A percentile compares a stretch with the other conserved stretches of the same genome.
Evolutionary conservation across 305 asterid genomes (phyloP).

Genomic region (Andrographis paniculata): DNA sequence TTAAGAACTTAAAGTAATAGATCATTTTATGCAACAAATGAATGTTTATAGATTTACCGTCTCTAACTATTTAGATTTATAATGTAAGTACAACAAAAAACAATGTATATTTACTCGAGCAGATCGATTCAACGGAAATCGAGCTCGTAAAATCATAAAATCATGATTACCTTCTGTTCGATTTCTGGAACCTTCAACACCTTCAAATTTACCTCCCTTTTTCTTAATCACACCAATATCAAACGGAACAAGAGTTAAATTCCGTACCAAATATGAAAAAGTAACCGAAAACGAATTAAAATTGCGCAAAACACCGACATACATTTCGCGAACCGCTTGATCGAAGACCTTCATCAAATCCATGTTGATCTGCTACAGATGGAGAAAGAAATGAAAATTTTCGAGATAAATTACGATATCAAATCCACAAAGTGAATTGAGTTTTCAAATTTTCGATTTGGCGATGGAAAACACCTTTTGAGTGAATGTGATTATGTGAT

Average conservation of each 20-base stretch:
- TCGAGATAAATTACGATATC: constrained; percentile 16
- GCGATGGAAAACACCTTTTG: constrained; percentile 15
- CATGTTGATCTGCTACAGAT: constrained; percentile 45
- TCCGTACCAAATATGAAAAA: not conserved
- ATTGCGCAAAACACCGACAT: constrained; percentile 20
- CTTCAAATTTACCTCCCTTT: constrained; percentile 98
- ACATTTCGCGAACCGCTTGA: constrained; percentile 94
- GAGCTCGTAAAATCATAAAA: constrained; percentile 15
- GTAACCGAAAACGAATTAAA: constrained; percentile 3
- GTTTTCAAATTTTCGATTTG: not conserved
- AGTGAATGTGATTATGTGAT: constrained; percentile 18
- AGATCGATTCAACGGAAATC: too few relatives aligned
- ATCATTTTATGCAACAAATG: too few relatives aligned
- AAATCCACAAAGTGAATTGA: constrained; percentile 8
- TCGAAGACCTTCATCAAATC: constrained; percentile 94
- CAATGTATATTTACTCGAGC: too few relatives aligned
- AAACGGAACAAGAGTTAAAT: constrained; percentile 1
- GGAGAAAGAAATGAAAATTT: constrained; percentile 14
- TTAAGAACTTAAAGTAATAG: too few relatives aligned
- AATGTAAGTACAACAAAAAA: too few relatives aligned
- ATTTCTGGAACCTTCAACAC: constrained; percentile 96
- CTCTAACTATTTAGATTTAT: too few relatives aligned
- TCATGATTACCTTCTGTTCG: constrained; percentile 76
- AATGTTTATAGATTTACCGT: too few relatives aligned
- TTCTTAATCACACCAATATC: constrained; percentile 36